Base-by-base conservation (phyloP, 352 stramenopile species). In the Phytophthora podocarpi region DNA sequence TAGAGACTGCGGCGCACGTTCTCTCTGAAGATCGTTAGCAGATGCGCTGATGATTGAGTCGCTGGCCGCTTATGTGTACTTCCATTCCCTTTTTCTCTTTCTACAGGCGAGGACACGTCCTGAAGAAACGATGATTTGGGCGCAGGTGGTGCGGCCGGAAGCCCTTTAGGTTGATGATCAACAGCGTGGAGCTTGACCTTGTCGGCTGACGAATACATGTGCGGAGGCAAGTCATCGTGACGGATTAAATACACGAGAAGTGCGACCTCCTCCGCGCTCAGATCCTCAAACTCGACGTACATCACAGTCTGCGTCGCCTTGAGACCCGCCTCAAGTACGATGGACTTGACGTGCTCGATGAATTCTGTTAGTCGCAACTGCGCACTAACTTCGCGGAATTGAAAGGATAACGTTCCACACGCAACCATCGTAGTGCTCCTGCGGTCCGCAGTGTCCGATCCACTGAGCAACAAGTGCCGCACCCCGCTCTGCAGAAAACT, bases 1-100 rank as follows among this genome's bases (percentile, higher is more conserved):
- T 83, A 85, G 13, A 91, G 50, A 39, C 75, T 87, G 3, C 67
- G 68, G 11, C 71, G 65, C 16, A 91, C 58, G 32, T 85, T 88
- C 15, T 87, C 78, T 3, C 65, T 71, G 36, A 85, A 91, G 4
- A 76, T 49, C 4, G 74, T 74, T 5, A 52, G 58, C 11, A 54
- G 43, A 20, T 67, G 56, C 3, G 42, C 23, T 7, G 50, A 37
- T 7, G 30, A 59, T 4, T 35, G 32, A n/a, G 30, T 30, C 12
- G 31, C 10, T 18, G 43, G 21, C 40, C 53, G 26, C 23, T 60
- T 63, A 15, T n/a, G n/a, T n/a, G 13, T 39, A 24, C 27, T 31
- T 32, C 10, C 20, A n/a, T 20, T 46, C 18, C 4, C 5, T 12
- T 55, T 64, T 3, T 55, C 31, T 28, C 58, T 59, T 11, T 48